phyloP scores from a whole-genome alignment of 768 basidiomycete species.

The Mrakia frigida region DNA sequence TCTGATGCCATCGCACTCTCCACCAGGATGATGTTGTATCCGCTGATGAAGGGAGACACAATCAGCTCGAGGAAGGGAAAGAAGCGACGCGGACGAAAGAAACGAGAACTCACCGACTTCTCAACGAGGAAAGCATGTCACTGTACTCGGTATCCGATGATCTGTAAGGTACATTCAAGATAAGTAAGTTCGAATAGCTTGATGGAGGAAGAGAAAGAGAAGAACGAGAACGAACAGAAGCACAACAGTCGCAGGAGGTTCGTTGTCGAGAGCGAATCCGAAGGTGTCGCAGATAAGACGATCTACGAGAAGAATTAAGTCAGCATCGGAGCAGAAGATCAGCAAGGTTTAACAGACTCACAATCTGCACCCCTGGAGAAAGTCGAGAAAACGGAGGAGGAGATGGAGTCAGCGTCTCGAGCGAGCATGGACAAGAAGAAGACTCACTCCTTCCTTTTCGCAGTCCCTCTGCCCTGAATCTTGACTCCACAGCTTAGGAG shows the following conservation, averaged over 20 bases:
- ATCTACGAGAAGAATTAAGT: no score
- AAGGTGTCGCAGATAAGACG: neutral
- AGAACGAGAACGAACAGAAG: neutral
- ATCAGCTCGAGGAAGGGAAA: neutral
- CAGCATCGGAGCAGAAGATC: no score
- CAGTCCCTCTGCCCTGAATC: neutral
- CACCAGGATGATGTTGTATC: neutral
- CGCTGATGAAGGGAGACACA: neutral
- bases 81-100: neutral
- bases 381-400: neutral
- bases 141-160: constrained; percentile 8
- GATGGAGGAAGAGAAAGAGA: neutral
- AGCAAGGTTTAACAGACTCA: no score
- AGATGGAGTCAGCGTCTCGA: neutral
- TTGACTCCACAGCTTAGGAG: neutral
- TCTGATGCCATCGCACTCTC: neutral
- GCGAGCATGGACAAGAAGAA: neutral
- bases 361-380: neutral
- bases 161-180: neutral
- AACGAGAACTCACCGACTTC: neutral
- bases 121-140: neutral
- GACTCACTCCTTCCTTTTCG: neutral
- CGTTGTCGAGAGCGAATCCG: neutral
- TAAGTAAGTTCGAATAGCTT: neutral
- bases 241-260: neutral